Conservation (phyloP, 73 alveolate genomes). For the Paramecium sexaurelia region DNA sequence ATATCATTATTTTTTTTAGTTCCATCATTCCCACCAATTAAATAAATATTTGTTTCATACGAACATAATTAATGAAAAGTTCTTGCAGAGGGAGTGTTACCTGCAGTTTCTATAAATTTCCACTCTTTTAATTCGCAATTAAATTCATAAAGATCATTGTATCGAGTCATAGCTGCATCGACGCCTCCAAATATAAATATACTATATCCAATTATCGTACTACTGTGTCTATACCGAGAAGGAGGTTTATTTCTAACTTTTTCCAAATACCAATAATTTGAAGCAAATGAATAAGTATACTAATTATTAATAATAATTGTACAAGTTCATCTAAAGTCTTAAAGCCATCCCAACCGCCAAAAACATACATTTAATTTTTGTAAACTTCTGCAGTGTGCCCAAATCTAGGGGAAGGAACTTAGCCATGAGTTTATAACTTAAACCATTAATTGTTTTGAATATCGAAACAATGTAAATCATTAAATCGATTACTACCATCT, state of each 20-base stretch:
- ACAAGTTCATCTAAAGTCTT: slow-evolving; percentile 52
- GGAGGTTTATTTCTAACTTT: slow-evolving; percentile 35
- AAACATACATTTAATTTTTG: slow-evolving; percentile 44
- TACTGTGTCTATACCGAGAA: slow-evolving; percentile 45
- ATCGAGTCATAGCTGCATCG: slow-evolving; percentile 51
- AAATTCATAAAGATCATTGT: slow-evolving; percentile 35
- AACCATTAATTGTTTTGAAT: neutral
- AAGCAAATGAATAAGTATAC: slow-evolving; percentile 56
- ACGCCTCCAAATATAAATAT: slow-evolving; percentile 53
- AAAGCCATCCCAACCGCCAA: slow-evolving; percentile 56
- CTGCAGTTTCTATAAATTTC: slow-evolving; percentile 53
- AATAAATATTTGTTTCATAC: slow-evolving; percentile 17
- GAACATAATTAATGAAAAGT: slow-evolving; percentile 47
- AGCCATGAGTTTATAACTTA: slow-evolving; percentile 43
- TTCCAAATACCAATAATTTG: slow-evolving; percentile 51
- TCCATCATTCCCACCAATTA: slow-evolving; percentile 60
- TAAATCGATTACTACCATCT: slow-evolving; percentile 41
- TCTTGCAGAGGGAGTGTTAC: slow-evolving; percentile 54
- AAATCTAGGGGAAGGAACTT: slow-evolving; percentile 25
- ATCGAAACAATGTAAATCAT: slow-evolving; percentile 48
- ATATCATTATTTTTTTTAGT: slow-evolving; percentile 46
- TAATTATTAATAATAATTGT: neutral
- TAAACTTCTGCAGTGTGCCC: slow-evolving; percentile 60
- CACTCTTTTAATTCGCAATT: slow-evolving; percentile 44
- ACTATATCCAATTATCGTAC: slow-evolving; percentile 41